These are phyloP conservation scores for Trametes elegans DNA, from an alignment of 768 basidiomycete species.

Conservation along the genomic window DNA sequence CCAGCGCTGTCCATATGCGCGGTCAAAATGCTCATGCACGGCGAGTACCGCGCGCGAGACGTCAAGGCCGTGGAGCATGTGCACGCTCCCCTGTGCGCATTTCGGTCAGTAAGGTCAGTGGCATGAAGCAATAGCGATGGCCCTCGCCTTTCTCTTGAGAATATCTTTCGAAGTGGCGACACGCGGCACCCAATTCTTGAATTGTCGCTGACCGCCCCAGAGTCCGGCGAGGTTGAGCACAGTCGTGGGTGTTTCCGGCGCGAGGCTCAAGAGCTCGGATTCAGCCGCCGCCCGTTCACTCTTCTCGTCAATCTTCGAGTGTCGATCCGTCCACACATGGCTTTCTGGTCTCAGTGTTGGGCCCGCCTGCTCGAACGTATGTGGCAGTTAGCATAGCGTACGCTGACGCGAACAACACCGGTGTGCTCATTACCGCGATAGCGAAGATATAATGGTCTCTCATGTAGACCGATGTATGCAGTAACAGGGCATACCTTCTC, in stretches of 20 bases:
- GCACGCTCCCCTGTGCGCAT: constrained; percentile 47
- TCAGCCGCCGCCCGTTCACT: constrained; percentile 52
- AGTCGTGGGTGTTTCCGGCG: constrained; percentile 38
- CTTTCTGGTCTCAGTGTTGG: constrained; percentile 21
- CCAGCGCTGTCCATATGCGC: constrained; percentile 53
- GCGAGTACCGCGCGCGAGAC: constrained; percentile 59
- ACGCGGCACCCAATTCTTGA: constrained; percentile 49
- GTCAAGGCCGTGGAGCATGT: constrained; percentile 62
- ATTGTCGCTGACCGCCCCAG: constrained; percentile 54
- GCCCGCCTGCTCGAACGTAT: constrained; percentile 31
- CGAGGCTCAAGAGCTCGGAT: constrained; percentile 49
- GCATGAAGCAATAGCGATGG: not conserved
- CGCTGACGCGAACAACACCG: too few relatives aligned
- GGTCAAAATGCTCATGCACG: constrained; percentile 44
- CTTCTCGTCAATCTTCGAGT: constrained; percentile 40
- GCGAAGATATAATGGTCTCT: too few relatives aligned
- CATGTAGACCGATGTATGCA: too few relatives aligned
- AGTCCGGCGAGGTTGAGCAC: constrained; percentile 63
- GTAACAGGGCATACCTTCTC: too few relatives aligned
- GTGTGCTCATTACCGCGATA: too few relatives aligned
- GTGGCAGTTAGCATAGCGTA: too few relatives aligned
- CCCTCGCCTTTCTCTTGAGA: constrained; percentile 44
- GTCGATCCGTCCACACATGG: constrained; percentile 49
- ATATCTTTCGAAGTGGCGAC: constrained; percentile 58
- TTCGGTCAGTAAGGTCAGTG: not conserved